These are phyloP conservation scores for Sporothrix pseudoabietina DNA, from an alignment of 2,329 filamentous ascomycete species.

Conservation along the genomic window DNA sequence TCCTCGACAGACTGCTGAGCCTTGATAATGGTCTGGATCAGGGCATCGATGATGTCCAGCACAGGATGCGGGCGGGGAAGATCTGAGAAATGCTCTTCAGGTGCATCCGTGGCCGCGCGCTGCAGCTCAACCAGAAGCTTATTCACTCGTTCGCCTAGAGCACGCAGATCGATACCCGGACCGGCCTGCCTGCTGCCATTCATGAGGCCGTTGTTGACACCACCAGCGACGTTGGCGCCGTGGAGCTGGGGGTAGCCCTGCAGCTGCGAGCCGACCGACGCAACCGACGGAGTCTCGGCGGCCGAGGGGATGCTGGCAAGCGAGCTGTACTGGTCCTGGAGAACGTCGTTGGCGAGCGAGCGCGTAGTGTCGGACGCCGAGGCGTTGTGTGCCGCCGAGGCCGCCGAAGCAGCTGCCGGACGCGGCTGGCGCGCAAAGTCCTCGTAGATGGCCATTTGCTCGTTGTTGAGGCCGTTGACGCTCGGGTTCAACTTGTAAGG, in stretches of 20 bases:
- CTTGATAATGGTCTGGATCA: slow-evolving; percentile 65
- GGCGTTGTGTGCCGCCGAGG: slow-evolving; percentile 58
- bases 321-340: slow-evolving; percentile 62
- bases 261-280: slow-evolving; percentile 56
- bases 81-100: slow-evolving; percentile 62
- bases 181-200: slow-evolving; percentile 51
- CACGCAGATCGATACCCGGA: slow-evolving; percentile 54
- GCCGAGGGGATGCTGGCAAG: slow-evolving; percentile 62
- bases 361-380: slow-evolving; percentile 63
- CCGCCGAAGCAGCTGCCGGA: slow-evolving; percentile 16
- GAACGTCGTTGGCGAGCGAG: slow-evolving; percentile 63
- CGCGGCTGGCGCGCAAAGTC: slow-evolving; percentile 89
- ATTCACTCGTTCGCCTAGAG: slow-evolving; percentile 57
- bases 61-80: slow-evolving; percentile 61
- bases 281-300: slow-evolving; percentile 60
- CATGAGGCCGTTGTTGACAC: slow-evolving; percentile 39
- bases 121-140: slow-evolving; percentile 62
- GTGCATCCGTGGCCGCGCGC: slow-evolving; percentile 54
- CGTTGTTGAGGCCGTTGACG: slow-evolving; percentile 73
- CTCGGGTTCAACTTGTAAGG: slow-evolving; percentile 83
- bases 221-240: slow-evolving; percentile 38
- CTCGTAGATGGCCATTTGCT: slow-evolving; percentile 95
- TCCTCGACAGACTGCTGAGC: slow-evolving; percentile 63
- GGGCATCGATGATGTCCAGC: slow-evolving; percentile 63
- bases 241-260: slow-evolving; percentile 60